Percentiles rank a stretch among this genome's conserved stretches.
phyloP scores from a whole-genome alignment of 1,284 basidiomycete species.

The Chondrostereum purpureum region DNA sequence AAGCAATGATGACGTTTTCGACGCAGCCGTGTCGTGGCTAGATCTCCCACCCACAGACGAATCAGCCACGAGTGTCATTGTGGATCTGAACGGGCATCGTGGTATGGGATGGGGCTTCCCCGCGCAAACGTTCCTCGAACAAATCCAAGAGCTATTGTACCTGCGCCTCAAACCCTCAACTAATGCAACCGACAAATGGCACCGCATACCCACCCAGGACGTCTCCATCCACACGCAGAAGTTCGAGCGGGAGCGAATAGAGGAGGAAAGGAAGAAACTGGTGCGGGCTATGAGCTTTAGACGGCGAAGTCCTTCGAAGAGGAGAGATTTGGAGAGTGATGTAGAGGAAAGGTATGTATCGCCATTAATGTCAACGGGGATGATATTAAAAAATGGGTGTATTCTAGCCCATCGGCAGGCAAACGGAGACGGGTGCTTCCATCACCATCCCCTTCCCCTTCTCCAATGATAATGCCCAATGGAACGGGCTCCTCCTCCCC shows the following conservation, averaged over 20 bases:
- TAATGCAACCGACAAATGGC: slow-evolving; percentile 17
- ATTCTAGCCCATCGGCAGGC: background rate
- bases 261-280: background rate
- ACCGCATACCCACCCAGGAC: slow-evolving; percentile 24
- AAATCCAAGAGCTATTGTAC: slow-evolving; percentile 36
- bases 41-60: slow-evolving; percentile 22
- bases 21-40: slow-evolving; percentile 37
- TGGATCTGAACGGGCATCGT: slow-evolving; percentile 44
- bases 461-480: background rate
- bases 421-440: background rate
- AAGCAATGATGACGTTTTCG: slow-evolving; percentile 25
- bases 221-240: slow-evolving; percentile 24
- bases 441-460: background rate
- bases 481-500: slow-evolving; percentile 24
- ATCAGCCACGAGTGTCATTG: slow-evolving; percentile 23
- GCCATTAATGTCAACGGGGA: too few relatives aligned
- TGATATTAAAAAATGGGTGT: too few relatives aligned
- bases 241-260: slow-evolving; percentile 14
- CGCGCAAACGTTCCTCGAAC: slow-evolving; percentile 41
- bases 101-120: slow-evolving; percentile 56
- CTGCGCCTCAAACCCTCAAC: slow-evolving; percentile 27
- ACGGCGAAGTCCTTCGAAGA: background rate
- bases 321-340: background rate
- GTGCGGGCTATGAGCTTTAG: background rate
- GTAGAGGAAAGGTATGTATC: background rate